Conservation (phyloP, 345 rosid genomes). For the Brassica napus region DNA sequence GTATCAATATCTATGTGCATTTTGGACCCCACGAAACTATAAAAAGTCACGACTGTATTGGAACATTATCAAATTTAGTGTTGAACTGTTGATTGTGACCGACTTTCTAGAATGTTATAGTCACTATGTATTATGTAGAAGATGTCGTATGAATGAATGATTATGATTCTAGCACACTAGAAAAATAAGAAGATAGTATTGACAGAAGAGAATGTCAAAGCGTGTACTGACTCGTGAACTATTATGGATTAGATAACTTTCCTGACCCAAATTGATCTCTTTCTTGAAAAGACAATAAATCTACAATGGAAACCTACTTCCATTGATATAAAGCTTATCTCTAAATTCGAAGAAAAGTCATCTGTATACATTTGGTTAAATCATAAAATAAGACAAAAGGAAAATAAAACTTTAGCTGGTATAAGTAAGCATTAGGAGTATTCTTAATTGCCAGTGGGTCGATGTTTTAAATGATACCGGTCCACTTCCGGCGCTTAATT, state of each 20-base stretch:
- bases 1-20: background rate
- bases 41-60: constrained; percentile 2
- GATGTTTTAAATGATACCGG: background rate
- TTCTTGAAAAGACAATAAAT: background rate
- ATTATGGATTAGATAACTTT: background rate
- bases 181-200: background rate
- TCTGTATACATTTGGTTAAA: background rate
- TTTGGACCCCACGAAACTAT: background rate
- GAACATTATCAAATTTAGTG: background rate
- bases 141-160: background rate
- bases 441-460: background rate
- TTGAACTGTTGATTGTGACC: background rate
- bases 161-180: background rate
- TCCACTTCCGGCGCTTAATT: background rate
- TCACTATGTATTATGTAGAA: background rate
- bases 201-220: background rate
- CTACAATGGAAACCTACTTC: background rate
- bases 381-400: background rate
- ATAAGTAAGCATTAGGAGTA: background rate
- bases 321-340: background rate
- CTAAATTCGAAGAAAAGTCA: background rate
- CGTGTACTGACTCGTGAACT: too few relatives aligned
- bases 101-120: background rate
- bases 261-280: background rate
- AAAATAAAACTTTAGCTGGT: background rate